A percentile compares a stretch with the other conserved stretches of the same genome.
These are phyloP conservation scores for Jackrogersella multiformis DNA, from an alignment of 495 filamentous ascomycete species.

Conservation along the genomic window DNA sequence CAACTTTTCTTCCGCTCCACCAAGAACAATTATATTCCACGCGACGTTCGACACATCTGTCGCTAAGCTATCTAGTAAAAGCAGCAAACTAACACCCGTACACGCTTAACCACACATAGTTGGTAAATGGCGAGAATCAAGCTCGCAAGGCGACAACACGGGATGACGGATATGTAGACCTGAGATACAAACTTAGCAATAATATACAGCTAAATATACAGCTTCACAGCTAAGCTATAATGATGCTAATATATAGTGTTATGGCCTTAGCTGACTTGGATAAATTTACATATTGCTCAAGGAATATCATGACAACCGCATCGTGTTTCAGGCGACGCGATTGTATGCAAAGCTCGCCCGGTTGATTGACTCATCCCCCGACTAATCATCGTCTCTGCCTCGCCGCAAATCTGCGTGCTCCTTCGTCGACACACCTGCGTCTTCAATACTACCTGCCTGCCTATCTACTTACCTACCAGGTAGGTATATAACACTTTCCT, in stretches of 20 bases:
- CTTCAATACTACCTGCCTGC: slow-evolving; percentile 31
- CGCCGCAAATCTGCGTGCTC: slow-evolving; percentile 39
- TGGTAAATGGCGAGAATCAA: neutral
- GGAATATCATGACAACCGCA: slow-evolving; percentile 29
- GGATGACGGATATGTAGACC: slow-evolving; percentile 4
- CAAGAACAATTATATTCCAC: neutral
- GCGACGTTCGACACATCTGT: neutral
- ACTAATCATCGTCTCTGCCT: slow-evolving; percentile 33
- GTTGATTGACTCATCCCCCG: slow-evolving; percentile 24
- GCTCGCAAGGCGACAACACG: slow-evolving; percentile 4
- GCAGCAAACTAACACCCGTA: neutral
- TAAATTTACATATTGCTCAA: slow-evolving; percentile 11
- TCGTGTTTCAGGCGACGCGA: slow-evolving; percentile 32
- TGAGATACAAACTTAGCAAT: slow-evolving; percentile 30
- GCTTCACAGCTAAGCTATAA: too few relatives aligned
- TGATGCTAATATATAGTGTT: slow-evolving; percentile 23
- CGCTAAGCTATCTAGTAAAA: neutral
- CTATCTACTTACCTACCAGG: slow-evolving; percentile 4
- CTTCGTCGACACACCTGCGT: slow-evolving; percentile 22
- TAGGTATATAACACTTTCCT: slow-evolving; percentile 10
- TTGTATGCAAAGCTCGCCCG: slow-evolving; percentile 23
- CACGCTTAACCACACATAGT: neutral
- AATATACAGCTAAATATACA: slow-evolving; percentile 5
- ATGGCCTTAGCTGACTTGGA: slow-evolving; percentile 14
- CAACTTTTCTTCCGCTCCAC: slow-evolving; percentile 12